Conservation (phyloP, 2,329 filamentous ascomycete species). For the Akanthomyces lecanii region DNA sequence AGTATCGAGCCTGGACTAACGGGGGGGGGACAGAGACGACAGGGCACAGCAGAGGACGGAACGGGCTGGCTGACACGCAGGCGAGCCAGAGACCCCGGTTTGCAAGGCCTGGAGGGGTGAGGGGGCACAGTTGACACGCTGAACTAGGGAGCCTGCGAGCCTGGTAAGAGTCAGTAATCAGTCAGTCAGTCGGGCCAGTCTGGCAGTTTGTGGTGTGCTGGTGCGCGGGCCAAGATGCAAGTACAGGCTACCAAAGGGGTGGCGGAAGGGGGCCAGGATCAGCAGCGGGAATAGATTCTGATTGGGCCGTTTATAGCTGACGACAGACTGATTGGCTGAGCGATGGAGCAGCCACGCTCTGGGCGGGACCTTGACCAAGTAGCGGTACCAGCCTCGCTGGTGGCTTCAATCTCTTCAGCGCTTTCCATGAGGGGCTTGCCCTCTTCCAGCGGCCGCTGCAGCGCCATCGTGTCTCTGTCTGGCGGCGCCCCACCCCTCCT, state of each 20-base stretch:
- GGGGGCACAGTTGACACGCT: background rate
- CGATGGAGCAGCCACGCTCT: background rate
- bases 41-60: background rate
- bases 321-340: background rate
- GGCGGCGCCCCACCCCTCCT: slow-evolving; percentile 3
- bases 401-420: background rate
- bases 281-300: background rate
- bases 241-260: background rate
- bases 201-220: background rate
- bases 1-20: background rate
- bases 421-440: background rate
- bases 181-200: background rate
- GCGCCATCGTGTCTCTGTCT: background rate
- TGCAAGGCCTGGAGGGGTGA: background rate
- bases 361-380: background rate
- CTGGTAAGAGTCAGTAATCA: background rate
- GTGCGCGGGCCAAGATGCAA: background rate
- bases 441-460: slow-evolving; percentile 5
- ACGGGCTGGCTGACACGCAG: background rate
- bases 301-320: background rate
- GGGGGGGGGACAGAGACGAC: background rate
- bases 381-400: background rate
- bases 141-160: background rate
- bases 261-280: background rate
- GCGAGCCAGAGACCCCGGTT: background rate